Conservation (phyloP, 345 rosid genomes). For the Hypericum androsaemum region DNA sequence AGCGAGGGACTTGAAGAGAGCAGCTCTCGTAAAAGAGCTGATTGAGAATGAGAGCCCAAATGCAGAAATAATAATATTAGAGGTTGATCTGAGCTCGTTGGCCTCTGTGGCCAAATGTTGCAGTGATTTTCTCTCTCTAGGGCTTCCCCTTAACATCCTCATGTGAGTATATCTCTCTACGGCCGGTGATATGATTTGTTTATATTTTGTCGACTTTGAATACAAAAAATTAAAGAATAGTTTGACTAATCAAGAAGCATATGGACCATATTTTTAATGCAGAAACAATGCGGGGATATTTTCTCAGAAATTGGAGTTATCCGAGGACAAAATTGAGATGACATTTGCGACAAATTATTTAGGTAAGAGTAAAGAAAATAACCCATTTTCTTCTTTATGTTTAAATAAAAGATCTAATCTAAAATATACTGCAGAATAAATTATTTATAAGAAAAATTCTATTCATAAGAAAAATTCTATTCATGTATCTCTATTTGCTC, state of each 20-base stretch:
- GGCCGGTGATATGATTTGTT: neutral
- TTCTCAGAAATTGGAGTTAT: conserved; percentile 76
- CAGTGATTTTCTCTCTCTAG: conserved; percentile 49
- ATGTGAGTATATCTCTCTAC: conserved; percentile 36
- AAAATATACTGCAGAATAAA: too few species aligned
- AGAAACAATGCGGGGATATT: conserved; percentile 91
- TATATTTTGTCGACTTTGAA: neutral
- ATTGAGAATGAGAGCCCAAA: conserved; percentile 50
- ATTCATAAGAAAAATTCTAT: too few species aligned
- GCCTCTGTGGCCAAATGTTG: conserved; percentile 69
- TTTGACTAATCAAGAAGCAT: neutral
- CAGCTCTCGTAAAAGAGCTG: conserved; percentile 42
- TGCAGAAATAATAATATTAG: conserved; percentile 45
- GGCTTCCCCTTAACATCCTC: conserved; percentile 74
- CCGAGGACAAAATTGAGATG: conserved; percentile 90
- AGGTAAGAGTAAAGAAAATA: conserved; percentile 30
- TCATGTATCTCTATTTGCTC: too few species aligned
- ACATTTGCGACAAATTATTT: conserved; percentile 86
- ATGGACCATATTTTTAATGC: conserved; percentile 7
- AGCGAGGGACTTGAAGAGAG: conserved; percentile 74
- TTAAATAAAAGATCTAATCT: too few species aligned
- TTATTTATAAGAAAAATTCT: too few species aligned
- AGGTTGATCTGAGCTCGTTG: conserved; percentile 74
- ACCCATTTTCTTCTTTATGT: too few species aligned
- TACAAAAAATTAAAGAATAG: too few species aligned